Evolutionary conservation across 768 basidiomycete genomes (phyloP).

Genomic region (Crassisporium funariophilum): DNA sequence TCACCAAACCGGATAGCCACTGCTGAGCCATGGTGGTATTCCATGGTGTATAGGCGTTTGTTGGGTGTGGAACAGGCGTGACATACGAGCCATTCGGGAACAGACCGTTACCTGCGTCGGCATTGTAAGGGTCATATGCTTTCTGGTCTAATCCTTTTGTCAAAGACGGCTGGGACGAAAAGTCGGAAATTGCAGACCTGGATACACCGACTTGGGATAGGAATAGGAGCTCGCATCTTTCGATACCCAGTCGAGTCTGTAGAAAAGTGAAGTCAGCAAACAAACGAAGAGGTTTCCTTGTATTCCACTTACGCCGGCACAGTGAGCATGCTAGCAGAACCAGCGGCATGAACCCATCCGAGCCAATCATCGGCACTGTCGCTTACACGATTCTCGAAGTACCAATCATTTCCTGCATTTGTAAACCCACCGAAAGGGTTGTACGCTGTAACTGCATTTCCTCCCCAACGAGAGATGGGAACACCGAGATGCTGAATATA

Average conservation of each 20-base stretch:
- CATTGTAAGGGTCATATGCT: conserved; percentile 48
- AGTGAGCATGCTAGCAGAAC: conserved; percentile 44
- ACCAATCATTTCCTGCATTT: conserved; percentile 59
- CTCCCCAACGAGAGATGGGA: conserved; percentile 55
- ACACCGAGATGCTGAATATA: conserved; percentile 52
- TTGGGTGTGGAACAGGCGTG: conserved; percentile 40
- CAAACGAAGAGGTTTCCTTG: not conserved
- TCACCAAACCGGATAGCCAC: conserved; percentile 47
- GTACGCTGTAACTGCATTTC: conserved; percentile 57
- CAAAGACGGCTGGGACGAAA: not conserved
- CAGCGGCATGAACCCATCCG: conserved; percentile 48
- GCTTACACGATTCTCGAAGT: conserved; percentile 52
- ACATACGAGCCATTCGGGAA: conserved; percentile 50
- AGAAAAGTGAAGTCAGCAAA: not conserved
- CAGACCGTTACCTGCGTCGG: conserved; percentile 51
- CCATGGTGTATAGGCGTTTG: conserved; percentile 48
- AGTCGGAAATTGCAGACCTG: conserved; percentile 32
- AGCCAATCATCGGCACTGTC: conserved; percentile 50
- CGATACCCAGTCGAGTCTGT: conserved; percentile 58
- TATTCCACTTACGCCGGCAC: conserved; percentile 47
- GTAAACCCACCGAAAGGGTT: conserved; percentile 53
- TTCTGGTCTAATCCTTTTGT: conserved; percentile 36
- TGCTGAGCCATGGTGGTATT: conserved; percentile 43
- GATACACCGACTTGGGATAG: conserved; percentile 45
- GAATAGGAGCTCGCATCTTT: conserved; percentile 57